Evolutionary conservation across 352 stramenopile species (phyloP), one percentile per base, ranked within the genome.

Genomic region (Phytopythium ostracodes): DNA sequence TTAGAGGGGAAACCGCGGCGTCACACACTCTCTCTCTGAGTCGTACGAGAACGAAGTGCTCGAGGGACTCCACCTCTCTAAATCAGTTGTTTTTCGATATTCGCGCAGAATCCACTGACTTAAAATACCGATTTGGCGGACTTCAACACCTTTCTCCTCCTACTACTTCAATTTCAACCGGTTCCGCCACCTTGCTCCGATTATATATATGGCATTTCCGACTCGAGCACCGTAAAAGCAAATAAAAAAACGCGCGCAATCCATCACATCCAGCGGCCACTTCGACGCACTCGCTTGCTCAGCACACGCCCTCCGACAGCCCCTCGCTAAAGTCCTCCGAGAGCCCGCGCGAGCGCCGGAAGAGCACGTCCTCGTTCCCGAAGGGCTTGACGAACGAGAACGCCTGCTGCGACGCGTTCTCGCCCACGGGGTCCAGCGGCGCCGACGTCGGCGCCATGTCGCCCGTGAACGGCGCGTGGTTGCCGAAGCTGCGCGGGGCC

Each of bases 221-320:
- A 38, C 33, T 38, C 33, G 6, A 38, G 33, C 33, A 38, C 20
- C 20, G 38, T 15, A 43, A 43, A n/a, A 43, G n/a, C 20, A 43
- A 43, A 43, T 6, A 43, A 43, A 43, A 43, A 43, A 15, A 43
- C 33, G 33, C 33, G 31, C 31, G 31, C n/a, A n/a, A n/a, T n/a
- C 31, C 31, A 36, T 9, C 31, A 38, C 33, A 38, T 38, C 33
- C 33, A 38, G 33, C 33, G 6, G 29, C 29, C 29, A 7, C 4
- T 33, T 33, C 29, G 29, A 3, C 29, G 29, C 29, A 3, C 29
- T 33, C 29, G 29, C 29, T 24, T 20, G n/a, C n/a, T 73, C 84
- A 93, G 76, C 84, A 93, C 59, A 93, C 84, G 59, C 84, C 84
- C 70, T 93, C 84, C 36, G 81, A 88, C 46, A 93, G 61, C 4